Evolutionary conservation across 1,284 basidiomycete genomes (phyloP).

Genomic region (Apiotrichum montevideense): DNA sequence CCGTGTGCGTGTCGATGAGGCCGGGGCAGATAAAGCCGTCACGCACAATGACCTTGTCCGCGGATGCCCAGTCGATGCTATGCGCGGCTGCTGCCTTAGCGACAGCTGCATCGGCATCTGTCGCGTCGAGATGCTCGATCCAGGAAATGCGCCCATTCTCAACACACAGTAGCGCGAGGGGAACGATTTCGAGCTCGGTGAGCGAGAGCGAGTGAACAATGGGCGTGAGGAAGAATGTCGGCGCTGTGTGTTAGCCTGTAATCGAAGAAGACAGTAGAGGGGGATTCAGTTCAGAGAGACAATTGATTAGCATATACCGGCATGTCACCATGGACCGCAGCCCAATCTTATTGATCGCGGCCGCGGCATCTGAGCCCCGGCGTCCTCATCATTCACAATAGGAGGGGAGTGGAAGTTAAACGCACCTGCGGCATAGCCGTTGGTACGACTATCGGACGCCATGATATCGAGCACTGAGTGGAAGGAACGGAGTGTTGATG

Average conservation of each 20-base stretch:
- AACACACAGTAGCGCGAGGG: slow-evolving; percentile 59
- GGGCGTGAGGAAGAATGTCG: slow-evolving; percentile 59
- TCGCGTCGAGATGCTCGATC: slow-evolving; percentile 38
- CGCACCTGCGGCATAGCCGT: background rate
- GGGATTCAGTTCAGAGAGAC: background rate
- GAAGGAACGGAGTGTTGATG: too few species aligned
- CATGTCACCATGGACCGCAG: slow-evolving; percentile 2
- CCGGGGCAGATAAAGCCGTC: slow-evolving; percentile 84
- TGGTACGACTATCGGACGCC: background rate
- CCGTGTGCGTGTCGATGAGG: slow-evolving; percentile 83
- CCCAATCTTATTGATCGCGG: background rate
- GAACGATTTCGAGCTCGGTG: slow-evolving; percentile 54
- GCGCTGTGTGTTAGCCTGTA: background rate
- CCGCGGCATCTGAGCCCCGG: slow-evolving; percentile 7
- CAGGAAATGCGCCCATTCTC: slow-evolving; percentile 61
- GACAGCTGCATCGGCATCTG: slow-evolving; percentile 29
- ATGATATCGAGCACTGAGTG: too few species aligned
- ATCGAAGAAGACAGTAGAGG: background rate
- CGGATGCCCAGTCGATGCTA: slow-evolving; percentile 14
- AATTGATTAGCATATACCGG: slow-evolving; percentile 14
- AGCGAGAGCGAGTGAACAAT: slow-evolving; percentile 61
- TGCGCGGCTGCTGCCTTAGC: slow-evolving; percentile 28
- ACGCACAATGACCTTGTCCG: slow-evolving; percentile 50
- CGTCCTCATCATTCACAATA: slow-evolving; percentile 8
- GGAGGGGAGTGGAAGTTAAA: too few species aligned